These are phyloP conservation scores for Starmera quercuum DNA, from an alignment of 805 yeast genomes.

Conservation along the genomic window DNA sequence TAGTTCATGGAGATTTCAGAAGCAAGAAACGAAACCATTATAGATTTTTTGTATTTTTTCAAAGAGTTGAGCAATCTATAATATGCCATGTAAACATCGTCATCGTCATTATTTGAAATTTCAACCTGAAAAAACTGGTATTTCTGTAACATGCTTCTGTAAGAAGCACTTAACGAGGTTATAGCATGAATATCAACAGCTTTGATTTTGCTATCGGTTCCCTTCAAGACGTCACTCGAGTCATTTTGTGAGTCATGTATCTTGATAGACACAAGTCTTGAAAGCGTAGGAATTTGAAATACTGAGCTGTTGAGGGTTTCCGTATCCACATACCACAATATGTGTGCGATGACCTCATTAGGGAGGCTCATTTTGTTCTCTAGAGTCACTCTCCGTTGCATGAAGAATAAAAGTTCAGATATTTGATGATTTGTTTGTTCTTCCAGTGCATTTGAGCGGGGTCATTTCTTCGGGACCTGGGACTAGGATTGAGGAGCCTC, in stretches of 20 bases:
- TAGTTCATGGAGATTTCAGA: conserved; percentile 11
- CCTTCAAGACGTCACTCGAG: too few species aligned
- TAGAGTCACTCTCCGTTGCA: too few species aligned
- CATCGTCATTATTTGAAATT: conserved; percentile 7
- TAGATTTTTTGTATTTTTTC: conserved; percentile 3
- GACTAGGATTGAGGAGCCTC: too few species aligned
- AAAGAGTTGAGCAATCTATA: conserved; percentile 3
- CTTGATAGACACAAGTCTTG: background rate
- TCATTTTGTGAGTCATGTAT: background rate
- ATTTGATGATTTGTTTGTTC: too few species aligned
- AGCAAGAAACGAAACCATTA: conserved; percentile 8
- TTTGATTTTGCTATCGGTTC: too few species aligned
- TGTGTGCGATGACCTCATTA: too few species aligned
- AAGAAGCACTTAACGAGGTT: too few species aligned
- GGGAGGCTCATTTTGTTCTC: too few species aligned
- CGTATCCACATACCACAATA: background rate
- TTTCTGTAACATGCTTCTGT: background rate
- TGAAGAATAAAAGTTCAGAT: too few species aligned
- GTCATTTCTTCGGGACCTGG: too few species aligned
- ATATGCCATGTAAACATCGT: conserved; percentile 3
- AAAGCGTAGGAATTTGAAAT: background rate
- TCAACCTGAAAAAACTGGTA: conserved; percentile 12
- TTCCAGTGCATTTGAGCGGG: too few species aligned
- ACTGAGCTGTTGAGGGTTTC: background rate
- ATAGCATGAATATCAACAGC: too few species aligned